Evolutionary conservation across 768 basidiomycete genomes (phyloP).

Genomic region (Boletus subparvulus): DNA sequence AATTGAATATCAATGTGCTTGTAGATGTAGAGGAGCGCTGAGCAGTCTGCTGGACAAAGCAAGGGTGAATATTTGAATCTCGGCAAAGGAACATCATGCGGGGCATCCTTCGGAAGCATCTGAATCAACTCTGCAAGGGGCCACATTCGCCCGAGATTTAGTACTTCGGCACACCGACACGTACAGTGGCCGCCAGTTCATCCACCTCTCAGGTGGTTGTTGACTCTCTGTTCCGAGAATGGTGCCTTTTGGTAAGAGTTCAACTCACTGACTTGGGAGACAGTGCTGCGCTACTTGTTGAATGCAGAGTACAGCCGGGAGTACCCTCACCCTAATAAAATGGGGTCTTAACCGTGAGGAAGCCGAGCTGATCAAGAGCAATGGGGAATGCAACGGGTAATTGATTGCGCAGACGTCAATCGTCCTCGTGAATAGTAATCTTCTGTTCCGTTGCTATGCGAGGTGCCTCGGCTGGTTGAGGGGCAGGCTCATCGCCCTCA

Average conservation of each 20-base stretch:
- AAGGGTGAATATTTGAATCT: background rate
- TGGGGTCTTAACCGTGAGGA: background rate
- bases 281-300: background rate
- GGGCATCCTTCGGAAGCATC: background rate
- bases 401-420: slow-evolving; percentile 27
- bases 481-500: slow-evolving; percentile 1
- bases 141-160: background rate
- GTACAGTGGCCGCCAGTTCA: background rate
- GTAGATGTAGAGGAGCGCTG: background rate
- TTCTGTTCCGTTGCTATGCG: slow-evolving; percentile 36
- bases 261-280: background rate
- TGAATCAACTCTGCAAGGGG: background rate
- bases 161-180: too few species aligned
- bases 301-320: background rate
- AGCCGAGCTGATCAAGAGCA: background rate
- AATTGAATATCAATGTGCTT: too few species aligned
- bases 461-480: slow-evolving; percentile 6
- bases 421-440: slow-evolving; percentile 54
- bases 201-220: background rate
- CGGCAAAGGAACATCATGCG: background rate
- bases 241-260: background rate
- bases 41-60: background rate
- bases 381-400: background rate
- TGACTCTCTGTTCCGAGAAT: background rate
- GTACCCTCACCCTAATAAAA: slow-evolving; percentile 6